Conservation (phyloP, 176 grass and related monocot species). For the Musa schizocarpa region DNA sequence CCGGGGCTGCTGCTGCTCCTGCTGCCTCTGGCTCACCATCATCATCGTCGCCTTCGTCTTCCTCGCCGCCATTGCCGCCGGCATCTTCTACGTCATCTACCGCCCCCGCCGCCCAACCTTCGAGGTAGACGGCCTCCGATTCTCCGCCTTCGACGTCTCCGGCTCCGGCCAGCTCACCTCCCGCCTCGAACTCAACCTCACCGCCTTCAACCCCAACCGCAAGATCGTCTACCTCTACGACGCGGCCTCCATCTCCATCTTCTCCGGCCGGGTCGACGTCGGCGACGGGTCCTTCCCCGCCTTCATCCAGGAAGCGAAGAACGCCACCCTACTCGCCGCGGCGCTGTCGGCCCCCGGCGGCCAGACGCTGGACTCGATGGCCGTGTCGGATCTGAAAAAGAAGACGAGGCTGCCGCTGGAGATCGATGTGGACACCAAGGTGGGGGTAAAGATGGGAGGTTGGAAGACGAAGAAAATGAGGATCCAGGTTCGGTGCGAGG, state of each 20-base stretch:
- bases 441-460: conserved; percentile 61
- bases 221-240: conserved; percentile 95
- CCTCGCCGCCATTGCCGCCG: conserved; percentile 53
- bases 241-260: conserved; percentile 49
- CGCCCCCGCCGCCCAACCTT: conserved; percentile 78
- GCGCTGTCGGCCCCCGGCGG: conserved; percentile 35
- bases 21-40: conserved; percentile 55
- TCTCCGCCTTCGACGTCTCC: conserved; percentile 57
- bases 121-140: conserved; percentile 45
- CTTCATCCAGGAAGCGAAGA: conserved; percentile 65
- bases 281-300: conserved; percentile 58
- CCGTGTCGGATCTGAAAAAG: conserved; percentile 69
- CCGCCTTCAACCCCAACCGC: conserved; percentile 73
- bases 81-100: conserved; percentile 82
- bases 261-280: conserved; percentile 56
- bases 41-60: conserved; percentile 58
- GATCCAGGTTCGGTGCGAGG: conserved; percentile 72
- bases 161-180: conserved; percentile 22
- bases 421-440: conserved; percentile 81
- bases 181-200: conserved; percentile 61
- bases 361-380: conserved; percentile 55
- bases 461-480: conserved; percentile 74
- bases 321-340: conserved; percentile 62
- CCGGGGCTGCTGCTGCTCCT: conserved; percentile 63
- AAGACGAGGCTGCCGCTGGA: conserved; percentile 45